Base-by-base conservation (phyloP, 1,139 yeast species). In the Magnusiomyces magnusii region DNA sequence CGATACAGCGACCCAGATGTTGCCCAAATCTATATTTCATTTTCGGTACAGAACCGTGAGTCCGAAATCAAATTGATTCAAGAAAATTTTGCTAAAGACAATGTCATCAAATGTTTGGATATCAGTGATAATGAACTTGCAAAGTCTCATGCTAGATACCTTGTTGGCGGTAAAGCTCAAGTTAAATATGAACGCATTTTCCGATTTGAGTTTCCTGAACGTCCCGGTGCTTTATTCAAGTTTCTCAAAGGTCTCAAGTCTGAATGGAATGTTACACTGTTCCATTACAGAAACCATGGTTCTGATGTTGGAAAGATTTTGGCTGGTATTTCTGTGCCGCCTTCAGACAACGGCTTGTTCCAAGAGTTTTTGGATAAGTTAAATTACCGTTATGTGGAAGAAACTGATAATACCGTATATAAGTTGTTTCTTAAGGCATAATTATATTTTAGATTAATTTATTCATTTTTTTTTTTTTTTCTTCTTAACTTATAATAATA, bases 271-370 rank as follows among this genome's bases (percentile, higher is more conserved):
- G 83, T 95, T 61, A 87, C 97, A 2, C 76, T 93, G 67, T 93
- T 93, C 83, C 97, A 93, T 73, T 93, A 93, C 75, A 84, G 99
- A 78, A 92, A 93, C 75, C 95, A 91, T 67, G 99, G 99, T 39
- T 87, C 93, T 59, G 99, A 93, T 71, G 82, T 93, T 55, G 98
- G 96, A 52, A 90, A 90, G 72, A 89, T 93, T 0, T 78, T 93
- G 64, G 93, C 96, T 58, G 99, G 96, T 39, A 81, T 95, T 62
- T 85, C 85, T 51, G 90, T 92, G 34, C 97, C 98, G 2, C 81
- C 82, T 52, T 80, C 79, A 42, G 90, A 93, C 50, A 75, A 77
- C 54, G 83, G 76, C 39, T 81, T 79, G 51, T 86, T 92, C 70
- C 83, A 85, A 64, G 75, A 76, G 27, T 89, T 90, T 73, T 79